A percentile compares a stretch with the other conserved stretches of the same genome.
Evolutionary conservation across 1,284 basidiomycete genomes (phyloP).

Genomic region (Fistulina hepatica): DNA sequence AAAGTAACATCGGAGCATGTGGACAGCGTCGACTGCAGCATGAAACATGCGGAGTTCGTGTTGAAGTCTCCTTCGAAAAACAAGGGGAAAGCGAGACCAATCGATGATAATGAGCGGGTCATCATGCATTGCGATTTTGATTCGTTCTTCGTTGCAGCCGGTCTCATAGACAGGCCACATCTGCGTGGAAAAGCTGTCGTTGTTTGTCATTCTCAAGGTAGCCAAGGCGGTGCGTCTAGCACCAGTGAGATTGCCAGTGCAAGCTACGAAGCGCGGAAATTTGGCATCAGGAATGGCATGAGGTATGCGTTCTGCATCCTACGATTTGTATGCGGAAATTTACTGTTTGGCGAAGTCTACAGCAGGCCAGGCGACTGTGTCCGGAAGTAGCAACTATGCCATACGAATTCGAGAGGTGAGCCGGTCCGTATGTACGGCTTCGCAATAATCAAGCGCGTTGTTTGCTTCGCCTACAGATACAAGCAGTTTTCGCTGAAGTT

Average conservation of each 20-base stretch:
- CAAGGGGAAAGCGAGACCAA: constrained; percentile 42
- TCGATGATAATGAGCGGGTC: constrained; percentile 47
- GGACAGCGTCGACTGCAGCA: constrained; percentile 34
- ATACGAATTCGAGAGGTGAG: constrained; percentile 74
- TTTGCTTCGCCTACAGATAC: constrained; percentile 42
- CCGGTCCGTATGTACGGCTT: not conserved
- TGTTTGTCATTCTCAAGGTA: constrained; percentile 87
- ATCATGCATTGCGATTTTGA: constrained; percentile 97
- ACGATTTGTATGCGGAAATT: constrained; percentile 2
- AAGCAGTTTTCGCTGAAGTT: constrained; percentile 76
- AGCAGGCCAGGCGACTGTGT: constrained; percentile 76
- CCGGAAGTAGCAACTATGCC: constrained; percentile 73
- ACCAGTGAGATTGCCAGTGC: constrained; percentile 94
- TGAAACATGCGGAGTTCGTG: constrained; percentile 45
- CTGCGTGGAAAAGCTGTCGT: constrained; percentile 81
- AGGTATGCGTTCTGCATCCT: constrained; percentile 36
- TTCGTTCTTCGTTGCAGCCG: constrained; percentile 94
- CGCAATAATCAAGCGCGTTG: not conserved
- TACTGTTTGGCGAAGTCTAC: too few species aligned
- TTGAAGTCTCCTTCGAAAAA: constrained; percentile 36
- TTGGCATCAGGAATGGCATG: constrained; percentile 92
- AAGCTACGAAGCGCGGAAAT: constrained; percentile 85
- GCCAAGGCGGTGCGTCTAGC: constrained; percentile 54
- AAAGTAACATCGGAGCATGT: constrained; percentile 22
- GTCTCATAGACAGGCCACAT: constrained; percentile 66